Evolutionary conservation across 2,329 filamentous ascomycete species (phyloP).

Genomic region (Fusarium sp.): DNA sequence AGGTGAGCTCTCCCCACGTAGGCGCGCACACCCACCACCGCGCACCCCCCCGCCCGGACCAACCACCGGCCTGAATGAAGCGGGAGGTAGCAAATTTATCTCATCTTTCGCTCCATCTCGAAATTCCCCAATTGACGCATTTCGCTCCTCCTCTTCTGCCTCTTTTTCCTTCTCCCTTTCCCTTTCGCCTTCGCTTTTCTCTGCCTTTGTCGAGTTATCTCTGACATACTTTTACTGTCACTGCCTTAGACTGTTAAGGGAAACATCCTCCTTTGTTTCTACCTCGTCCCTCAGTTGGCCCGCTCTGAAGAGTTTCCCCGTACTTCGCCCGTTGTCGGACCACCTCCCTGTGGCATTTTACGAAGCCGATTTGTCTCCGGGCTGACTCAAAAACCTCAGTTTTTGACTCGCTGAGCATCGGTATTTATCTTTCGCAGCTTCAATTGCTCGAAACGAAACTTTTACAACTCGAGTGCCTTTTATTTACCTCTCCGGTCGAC

Average conservation of each 20-base stretch:
- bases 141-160: slow-evolving; percentile 34
- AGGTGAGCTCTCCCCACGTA: not conserved
- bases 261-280: slow-evolving; percentile 10
- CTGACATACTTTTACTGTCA: slow-evolving; percentile 23
- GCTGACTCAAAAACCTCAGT: slow-evolving; percentile 3
- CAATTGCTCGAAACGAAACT: slow-evolving; percentile 36
- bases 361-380: slow-evolving; percentile 17
- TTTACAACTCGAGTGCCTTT: slow-evolving; percentile 19
- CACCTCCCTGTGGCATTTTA: slow-evolving; percentile 23
- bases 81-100: slow-evolving; percentile 45
- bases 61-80: slow-evolving; percentile 42
- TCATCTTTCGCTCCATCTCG: slow-evolving; percentile 45
- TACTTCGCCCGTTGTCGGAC: slow-evolving; percentile 36
- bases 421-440: slow-evolving; percentile 7
- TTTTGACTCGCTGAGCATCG: slow-evolving; percentile 26
- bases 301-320: slow-evolving; percentile 23
- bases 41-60: slow-evolving; percentile 39
- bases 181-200: slow-evolving; percentile 14
- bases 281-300: slow-evolving; percentile 15
- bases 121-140: slow-evolving; percentile 47
- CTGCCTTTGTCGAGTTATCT: slow-evolving; percentile 26
- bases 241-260: slow-evolving; percentile 32
- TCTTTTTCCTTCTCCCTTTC: slow-evolving; percentile 13
- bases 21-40: slow-evolving; percentile 18
- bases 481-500: slow-evolving; percentile 34